These are phyloP conservation scores for Curvularia lunata DNA, from an alignment of 2,329 filamentous ascomycete species.

Conservation along the genomic window DNA sequence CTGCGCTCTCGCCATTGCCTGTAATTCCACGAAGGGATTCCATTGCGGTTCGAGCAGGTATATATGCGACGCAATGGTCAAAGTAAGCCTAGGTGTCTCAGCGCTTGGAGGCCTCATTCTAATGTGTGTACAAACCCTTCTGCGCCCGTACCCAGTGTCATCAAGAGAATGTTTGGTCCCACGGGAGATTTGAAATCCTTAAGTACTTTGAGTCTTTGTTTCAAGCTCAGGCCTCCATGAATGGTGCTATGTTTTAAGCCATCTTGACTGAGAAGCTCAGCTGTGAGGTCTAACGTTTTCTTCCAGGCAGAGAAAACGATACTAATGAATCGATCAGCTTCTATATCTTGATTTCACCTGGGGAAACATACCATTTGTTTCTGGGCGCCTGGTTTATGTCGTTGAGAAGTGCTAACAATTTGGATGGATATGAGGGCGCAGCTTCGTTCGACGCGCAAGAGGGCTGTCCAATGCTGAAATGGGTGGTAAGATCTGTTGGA, in stretches of 20 bases:
- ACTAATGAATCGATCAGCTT: conserved; percentile 22
- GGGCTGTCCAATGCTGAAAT: background rate
- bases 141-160: conserved; percentile 34
- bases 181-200: conserved; percentile 16
- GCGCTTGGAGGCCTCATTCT: background rate
- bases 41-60: conserved; percentile 41
- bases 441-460: background rate
- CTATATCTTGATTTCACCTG: background rate
- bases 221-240: conserved; percentile 21
- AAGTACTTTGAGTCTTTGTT: conserved; percentile 19
- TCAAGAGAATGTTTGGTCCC: conserved; percentile 16
- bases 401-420: conserved; percentile 29
- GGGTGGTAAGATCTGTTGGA: conserved; percentile 4
- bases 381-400: conserved; percentile 26
- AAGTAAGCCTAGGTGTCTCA: conserved; percentile 8
- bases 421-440: conserved; percentile 18
- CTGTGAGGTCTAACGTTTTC: conserved; percentile 41
- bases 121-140: conserved; percentile 17
- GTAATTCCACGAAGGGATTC: conserved; percentile 39
- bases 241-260: conserved; percentile 23
- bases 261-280: conserved; percentile 26
- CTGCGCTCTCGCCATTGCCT: conserved; percentile 33
- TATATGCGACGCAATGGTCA: conserved; percentile 25
- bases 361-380: conserved; percentile 27
- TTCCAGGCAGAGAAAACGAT: conserved; percentile 49